Conservation (phyloP, 75 land plant species). For the Selaginella moellendorffii region DNA sequence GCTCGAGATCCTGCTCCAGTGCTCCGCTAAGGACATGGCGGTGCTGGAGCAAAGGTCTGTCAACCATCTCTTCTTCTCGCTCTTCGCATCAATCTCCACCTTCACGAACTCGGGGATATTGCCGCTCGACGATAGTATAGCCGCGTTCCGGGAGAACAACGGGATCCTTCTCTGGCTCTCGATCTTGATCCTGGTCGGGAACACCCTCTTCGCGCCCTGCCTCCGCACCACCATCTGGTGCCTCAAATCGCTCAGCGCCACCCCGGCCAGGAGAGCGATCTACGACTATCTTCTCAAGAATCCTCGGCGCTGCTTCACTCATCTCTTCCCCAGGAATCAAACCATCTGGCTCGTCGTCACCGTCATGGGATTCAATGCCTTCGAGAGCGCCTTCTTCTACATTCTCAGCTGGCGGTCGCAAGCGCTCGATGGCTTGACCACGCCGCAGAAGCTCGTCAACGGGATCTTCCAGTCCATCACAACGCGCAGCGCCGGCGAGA, state of each 20-base stretch:
- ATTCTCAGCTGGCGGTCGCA: neutral
- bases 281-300: neutral
- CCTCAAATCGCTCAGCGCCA: neutral
- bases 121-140: slow-evolving; percentile 2
- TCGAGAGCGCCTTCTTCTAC: neutral
- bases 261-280: neutral
- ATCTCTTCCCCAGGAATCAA: slow-evolving; percentile 10
- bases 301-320: slow-evolving; percentile 8
- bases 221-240: neutral
- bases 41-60: neutral
- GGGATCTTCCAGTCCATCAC: slow-evolving; percentile 7
- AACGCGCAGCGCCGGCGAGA: slow-evolving; percentile 3
- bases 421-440: neutral
- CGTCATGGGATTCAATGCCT: slow-evolving; percentile 9
- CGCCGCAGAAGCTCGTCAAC: neutral
- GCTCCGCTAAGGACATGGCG: neutral
- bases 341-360: slow-evolving; percentile 12
- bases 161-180: neutral
- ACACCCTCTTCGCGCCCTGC: slow-evolving; percentile 10
- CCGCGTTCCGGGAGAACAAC: neutral
- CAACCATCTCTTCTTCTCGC: slow-evolving; percentile 1
- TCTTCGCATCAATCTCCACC: neutral
- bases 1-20: neutral
- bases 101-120: slow-evolving; percentile 3
- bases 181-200: slow-evolving; percentile 5